Evolutionary conservation across 176 grass and related monocot genomes (phyloP).

Genomic region (Tuctoria greenei): DNA sequence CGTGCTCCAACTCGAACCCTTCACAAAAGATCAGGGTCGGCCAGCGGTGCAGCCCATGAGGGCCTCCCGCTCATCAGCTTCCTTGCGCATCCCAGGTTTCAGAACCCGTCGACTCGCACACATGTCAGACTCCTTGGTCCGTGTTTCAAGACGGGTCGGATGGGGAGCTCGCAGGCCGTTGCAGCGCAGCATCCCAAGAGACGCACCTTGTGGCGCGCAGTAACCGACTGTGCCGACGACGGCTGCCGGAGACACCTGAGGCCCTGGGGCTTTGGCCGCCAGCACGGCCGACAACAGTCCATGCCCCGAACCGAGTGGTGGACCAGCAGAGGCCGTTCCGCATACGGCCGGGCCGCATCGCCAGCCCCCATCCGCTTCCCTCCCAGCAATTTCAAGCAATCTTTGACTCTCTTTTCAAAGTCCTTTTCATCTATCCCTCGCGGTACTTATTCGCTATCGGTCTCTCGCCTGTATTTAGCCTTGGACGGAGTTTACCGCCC

Average conservation of each 20-base stretch:
- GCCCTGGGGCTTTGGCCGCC: too few species aligned
- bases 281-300: too few species aligned
- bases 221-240: too few species aligned
- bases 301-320: too few species aligned
- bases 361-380: constrained; percentile 63
- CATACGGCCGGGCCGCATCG: constrained; percentile 44
- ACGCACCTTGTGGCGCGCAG: background rate
- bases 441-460: constrained; percentile 68
- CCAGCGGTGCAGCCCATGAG: too few species aligned
- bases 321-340: too few species aligned
- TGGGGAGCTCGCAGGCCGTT: constrained; percentile 55
- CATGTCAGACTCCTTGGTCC: constrained; percentile 63
- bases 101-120: background rate
- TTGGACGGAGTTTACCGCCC: constrained; percentile 61
- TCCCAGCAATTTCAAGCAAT: constrained; percentile 66
- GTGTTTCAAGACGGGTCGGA: constrained; percentile 76
- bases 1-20: constrained; percentile 73
- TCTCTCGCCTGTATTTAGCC: constrained; percentile 64
- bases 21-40: constrained; percentile 42
- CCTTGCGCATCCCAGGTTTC: too few species aligned
- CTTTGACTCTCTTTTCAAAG: constrained; percentile 81
- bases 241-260: too few species aligned
- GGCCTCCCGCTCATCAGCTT: too few species aligned
- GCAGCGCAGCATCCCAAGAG: background rate
- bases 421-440: too few species aligned